Base-by-base conservation (phyloP, 225 moss, liverwort and hornwort genomes). In the Sphagnum contortum region DNA sequence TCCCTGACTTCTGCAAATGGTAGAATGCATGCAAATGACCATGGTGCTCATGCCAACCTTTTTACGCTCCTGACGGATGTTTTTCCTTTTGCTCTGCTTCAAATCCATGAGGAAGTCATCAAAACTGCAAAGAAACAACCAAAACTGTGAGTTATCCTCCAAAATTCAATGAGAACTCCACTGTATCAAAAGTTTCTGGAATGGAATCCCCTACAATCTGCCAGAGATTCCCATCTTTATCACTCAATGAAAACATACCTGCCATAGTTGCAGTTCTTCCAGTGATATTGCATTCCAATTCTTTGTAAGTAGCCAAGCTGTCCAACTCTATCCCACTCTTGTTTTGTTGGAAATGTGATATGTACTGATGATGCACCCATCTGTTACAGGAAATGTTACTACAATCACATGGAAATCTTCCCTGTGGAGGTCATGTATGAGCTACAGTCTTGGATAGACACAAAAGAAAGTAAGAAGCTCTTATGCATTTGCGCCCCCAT, bases 21-120 rank as follows among this genome's bases (percentile, higher is more conserved):
- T 29, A 29, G 29, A 29, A 29, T 29, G 29, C 29, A 29, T 29
- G 29, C 29, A 29, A 29, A 29, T 29, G 29, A 29, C 1, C 29
- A 29, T 29, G 29, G 29, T 29, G 29, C 29, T 29, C 29, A 29
- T 29, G 29, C 75, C 47, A 45, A 98, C 93, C 93, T 99, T 99
- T 81, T 99, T 99, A 44, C 98, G 91, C 64, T 99, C 98, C 78
- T 99, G 98, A 4, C 93, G 91, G 44, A 99, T 99, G 62, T 86
- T 89, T 69, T 99, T 99, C 74, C 98, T 85, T 81, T 99, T 99
- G 74, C 89, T 91, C 80, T 99, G 98, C 82, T 99, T 99, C 81
- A 99, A 84, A 63, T 93, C 93, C 98, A 90, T 93, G 67, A 99
- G 79, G 77, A 99, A 99, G 13, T 89, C 84, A 70, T 99, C 77